phyloP scores from a whole-genome alignment of 495 filamentous ascomycete species.

The Astrothelium macrocarpum region DNA sequence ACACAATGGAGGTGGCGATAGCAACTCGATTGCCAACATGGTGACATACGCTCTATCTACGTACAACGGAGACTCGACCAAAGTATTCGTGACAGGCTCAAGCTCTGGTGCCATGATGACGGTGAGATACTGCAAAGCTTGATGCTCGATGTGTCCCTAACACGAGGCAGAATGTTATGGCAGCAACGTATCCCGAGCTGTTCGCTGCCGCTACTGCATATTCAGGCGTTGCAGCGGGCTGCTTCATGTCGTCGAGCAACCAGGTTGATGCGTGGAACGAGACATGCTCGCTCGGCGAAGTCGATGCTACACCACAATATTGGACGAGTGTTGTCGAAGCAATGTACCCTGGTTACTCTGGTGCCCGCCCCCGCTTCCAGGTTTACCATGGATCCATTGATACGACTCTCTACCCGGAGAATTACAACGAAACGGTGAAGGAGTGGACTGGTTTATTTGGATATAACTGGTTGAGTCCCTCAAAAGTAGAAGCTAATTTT shows the following conservation, averaged over 20 bases:
- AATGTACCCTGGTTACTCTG: slow-evolving; percentile 47
- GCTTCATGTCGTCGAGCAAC: slow-evolving; percentile 41
- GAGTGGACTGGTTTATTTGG: slow-evolving; percentile 49
- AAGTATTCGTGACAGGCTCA: slow-evolving; percentile 43
- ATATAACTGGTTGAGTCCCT: slow-evolving; percentile 17
- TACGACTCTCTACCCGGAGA: slow-evolving; percentile 38
- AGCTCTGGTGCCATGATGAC: slow-evolving; percentile 53
- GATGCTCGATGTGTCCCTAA: neutral
- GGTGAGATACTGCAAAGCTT: slow-evolving; percentile 9
- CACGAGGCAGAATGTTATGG: slow-evolving; percentile 39
- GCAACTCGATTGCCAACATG: slow-evolving; percentile 46
- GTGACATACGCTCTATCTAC: slow-evolving; percentile 41
- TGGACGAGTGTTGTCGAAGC: slow-evolving; percentile 43
- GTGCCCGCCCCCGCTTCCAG: slow-evolving; percentile 47
- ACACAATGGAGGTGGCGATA: slow-evolving; percentile 44
- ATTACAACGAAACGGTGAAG: slow-evolving; percentile 45
- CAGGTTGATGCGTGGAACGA: slow-evolving; percentile 43
- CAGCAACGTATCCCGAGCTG: slow-evolving; percentile 47
- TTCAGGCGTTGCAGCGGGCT: slow-evolving; percentile 51
- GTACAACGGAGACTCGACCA: slow-evolving; percentile 39
- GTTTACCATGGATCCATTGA: slow-evolving; percentile 47
- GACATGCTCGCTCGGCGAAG: slow-evolving; percentile 43
- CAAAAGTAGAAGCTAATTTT: slow-evolving; percentile 30
- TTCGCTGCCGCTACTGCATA: slow-evolving; percentile 50
- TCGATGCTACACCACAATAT: slow-evolving; percentile 36